Percentiles rank a stretch among this genome's conserved stretches.
These are phyloP conservation scores for Anisodus tanguticus DNA, from an alignment of 257 asterid species.

Conservation along the genomic window DNA sequence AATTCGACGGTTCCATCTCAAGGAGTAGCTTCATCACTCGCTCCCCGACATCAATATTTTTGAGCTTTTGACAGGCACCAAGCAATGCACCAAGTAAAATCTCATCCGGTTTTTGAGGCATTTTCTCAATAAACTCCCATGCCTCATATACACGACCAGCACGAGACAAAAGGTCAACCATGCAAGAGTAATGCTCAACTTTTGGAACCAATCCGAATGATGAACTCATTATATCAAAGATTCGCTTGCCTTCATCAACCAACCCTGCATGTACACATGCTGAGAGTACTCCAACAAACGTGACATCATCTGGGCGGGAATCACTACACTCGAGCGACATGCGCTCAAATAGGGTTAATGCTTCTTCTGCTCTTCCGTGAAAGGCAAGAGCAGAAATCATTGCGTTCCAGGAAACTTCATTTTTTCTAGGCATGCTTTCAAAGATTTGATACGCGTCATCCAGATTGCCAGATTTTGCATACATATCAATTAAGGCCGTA, in stretches of 20 bases:
- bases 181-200: slow-evolving; percentile 87
- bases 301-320: slow-evolving; percentile 63
- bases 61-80: slow-evolving; percentile 78
- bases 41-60: slow-evolving; percentile 71
- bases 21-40: slow-evolving; percentile 66
- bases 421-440: slow-evolving; percentile 61
- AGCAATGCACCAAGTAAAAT: slow-evolving; percentile 74
- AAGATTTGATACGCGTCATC: slow-evolving; percentile 69
- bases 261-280: slow-evolving; percentile 92
- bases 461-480: slow-evolving; percentile 82
- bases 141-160: slow-evolving; percentile 85
- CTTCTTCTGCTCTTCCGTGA: slow-evolving; percentile 71
- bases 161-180: slow-evolving; percentile 90
- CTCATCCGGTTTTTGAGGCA: slow-evolving; percentile 88
- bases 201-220: slow-evolving; percentile 69
- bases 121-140: slow-evolving; percentile 80
- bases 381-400: slow-evolving; percentile 87
- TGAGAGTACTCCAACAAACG: slow-evolving; percentile 77
- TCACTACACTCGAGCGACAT: slow-evolving; percentile 56
- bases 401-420: slow-evolving; percentile 89
- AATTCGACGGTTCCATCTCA: slow-evolving; percentile 80
- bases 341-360: slow-evolving; percentile 67
- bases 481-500: slow-evolving; percentile 89
- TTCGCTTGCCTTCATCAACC: slow-evolving; percentile 69
- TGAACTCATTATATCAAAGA: slow-evolving; percentile 66